phyloP scores from a whole-genome alignment of 306 rosid species.

The Ochetophila trinervis region DNA sequence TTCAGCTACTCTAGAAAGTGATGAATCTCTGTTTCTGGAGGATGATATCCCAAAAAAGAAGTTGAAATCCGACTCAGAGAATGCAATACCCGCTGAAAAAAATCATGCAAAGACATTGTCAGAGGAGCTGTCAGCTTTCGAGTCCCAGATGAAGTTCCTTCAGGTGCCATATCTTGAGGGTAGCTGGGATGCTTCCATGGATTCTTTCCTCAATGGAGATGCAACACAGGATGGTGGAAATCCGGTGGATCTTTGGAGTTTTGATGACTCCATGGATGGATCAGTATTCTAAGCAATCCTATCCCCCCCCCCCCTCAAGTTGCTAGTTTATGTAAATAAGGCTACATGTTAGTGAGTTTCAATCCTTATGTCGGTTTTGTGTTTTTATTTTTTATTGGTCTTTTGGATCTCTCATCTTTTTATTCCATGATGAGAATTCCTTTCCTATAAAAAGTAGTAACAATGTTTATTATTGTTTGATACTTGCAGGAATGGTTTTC shows the following conservation, averaged over 20 bases:
- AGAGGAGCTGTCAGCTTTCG: slow-evolving; percentile 73
- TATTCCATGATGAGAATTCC: background rate
- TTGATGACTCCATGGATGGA: slow-evolving; percentile 57
- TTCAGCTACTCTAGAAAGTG: slow-evolving; percentile 46
- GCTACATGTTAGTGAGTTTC: slow-evolving; percentile 63
- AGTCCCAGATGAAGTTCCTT: slow-evolving; percentile 64
- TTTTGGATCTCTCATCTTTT: background rate
- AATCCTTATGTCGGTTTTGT: slow-evolving; percentile 5
- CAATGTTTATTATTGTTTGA: slow-evolving; percentile 6
- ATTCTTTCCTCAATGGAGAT: slow-evolving; percentile 42
- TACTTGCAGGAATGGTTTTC: slow-evolving; percentile 55
- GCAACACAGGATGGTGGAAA: slow-evolving; percentile 67
- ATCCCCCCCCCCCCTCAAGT: slow-evolving; percentile 15
- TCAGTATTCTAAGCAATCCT: slow-evolving; percentile 50
- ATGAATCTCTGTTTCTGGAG: slow-evolving; percentile 48
- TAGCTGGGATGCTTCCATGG: slow-evolving; percentile 67
- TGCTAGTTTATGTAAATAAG: slow-evolving; percentile 72
- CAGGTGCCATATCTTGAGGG: slow-evolving; percentile 60
- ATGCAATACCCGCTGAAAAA: slow-evolving; percentile 23
- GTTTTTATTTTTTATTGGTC: background rate
- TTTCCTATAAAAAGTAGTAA: background rate
- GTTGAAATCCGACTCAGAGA: slow-evolving; percentile 37
- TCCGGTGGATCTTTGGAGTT: slow-evolving; percentile 72
- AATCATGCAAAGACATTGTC: slow-evolving; percentile 49
- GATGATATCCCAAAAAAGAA: slow-evolving; percentile 43